These are phyloP conservation scores for Neofusicoccum umdonicola DNA, from an alignment of 2,329 filamentous ascomycete species.

Conservation along the genomic window DNA sequence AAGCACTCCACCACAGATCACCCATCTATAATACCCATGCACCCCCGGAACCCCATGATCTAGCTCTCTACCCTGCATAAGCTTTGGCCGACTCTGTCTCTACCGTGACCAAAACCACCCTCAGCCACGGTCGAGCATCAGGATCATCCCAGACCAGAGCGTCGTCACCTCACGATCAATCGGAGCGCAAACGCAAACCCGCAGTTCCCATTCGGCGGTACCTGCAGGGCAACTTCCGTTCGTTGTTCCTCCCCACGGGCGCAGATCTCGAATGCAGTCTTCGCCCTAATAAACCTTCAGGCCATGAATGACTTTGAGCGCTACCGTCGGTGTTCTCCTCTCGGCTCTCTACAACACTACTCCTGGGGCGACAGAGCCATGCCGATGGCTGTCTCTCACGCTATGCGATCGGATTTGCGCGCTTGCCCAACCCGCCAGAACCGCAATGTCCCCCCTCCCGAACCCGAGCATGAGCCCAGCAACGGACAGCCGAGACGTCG, in stretches of 20 bases:
- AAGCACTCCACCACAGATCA: neutral
- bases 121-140: constrained; percentile 6
- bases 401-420: constrained; percentile 11
- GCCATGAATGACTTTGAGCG: constrained; percentile 17
- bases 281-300: constrained; percentile 13
- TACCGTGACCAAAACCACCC: neutral
- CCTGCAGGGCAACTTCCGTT: constrained; percentile 13
- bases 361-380: constrained; percentile 10
- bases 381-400: constrained; percentile 8
- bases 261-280: neutral
- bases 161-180: constrained; percentile 1
- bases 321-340: constrained; percentile 14
- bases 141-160: constrained; percentile 12
- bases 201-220: constrained; percentile 5
- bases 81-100: constrained; percentile 5
- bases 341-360: constrained; percentile 8
- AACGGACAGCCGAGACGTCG: constrained; percentile 47
- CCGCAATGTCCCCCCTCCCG: constrained; percentile 17
- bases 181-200: constrained; percentile 16
- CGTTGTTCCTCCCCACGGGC: neutral
- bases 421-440: constrained; percentile 8
- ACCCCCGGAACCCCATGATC: constrained; percentile 4
- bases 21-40: constrained; percentile 14
- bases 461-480: constrained; percentile 30
- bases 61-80: neutral